Conservation (phyloP, 2,329 filamentous ascomycete species). For the Diaporthe vaccinii region DNA sequence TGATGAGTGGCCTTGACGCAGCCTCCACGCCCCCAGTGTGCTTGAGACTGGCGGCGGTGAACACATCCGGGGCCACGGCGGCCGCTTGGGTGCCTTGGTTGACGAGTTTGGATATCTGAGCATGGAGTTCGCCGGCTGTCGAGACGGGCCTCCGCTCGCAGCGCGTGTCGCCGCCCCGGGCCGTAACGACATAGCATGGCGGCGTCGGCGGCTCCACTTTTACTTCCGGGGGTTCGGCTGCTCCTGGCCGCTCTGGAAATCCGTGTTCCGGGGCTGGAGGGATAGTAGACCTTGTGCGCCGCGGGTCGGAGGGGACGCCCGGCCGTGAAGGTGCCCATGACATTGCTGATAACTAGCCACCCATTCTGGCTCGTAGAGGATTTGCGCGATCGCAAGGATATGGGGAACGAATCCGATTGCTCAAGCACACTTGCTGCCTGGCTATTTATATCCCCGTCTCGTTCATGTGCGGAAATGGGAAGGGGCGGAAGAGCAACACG, state of each 20-base stretch:
- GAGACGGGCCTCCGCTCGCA: conserved; percentile 39
- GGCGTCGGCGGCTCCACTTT: background rate
- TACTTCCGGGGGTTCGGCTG: no score
- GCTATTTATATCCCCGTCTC: background rate
- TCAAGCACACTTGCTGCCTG: background rate
- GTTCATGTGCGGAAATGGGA: background rate
- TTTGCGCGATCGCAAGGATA: background rate
- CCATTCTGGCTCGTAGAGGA: background rate
- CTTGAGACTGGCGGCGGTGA: background rate
- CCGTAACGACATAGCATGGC: conserved; percentile 18
- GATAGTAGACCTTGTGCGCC: background rate
- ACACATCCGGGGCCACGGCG: background rate
- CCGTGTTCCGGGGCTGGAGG: background rate
- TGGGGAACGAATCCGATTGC: background rate
- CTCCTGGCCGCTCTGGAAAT: background rate
- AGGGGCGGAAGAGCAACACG: background rate
- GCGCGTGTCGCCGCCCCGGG: conserved; percentile 37
- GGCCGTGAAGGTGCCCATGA: background rate
- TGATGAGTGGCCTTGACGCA: conserved; percentile 42
- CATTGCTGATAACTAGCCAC: conserved; percentile 4
- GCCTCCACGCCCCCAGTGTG: background rate
- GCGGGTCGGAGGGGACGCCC: background rate
- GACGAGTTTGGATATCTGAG: conserved; percentile 24
- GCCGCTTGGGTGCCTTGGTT: background rate
- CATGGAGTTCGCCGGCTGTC: conserved; percentile 41